A percentile compares a stretch with the other conserved stretches of the same genome.
These are phyloP conservation scores for Mucor indicus DNA, from an alignment of 371 early-diverging fungal genomes.

Conservation along the genomic window DNA sequence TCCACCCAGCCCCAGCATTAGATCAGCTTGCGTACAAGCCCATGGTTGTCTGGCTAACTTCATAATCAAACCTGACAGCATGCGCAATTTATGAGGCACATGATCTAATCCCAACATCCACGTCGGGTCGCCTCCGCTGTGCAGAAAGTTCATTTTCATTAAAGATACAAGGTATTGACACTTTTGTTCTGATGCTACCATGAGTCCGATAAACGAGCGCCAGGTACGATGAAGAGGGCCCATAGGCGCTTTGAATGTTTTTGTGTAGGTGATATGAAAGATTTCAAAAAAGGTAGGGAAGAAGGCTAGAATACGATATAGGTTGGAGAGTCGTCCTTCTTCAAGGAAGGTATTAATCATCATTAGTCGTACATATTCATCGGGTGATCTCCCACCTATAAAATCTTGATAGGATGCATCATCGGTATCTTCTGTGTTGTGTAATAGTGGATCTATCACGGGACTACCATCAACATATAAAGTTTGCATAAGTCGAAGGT, in stretches of 20 bases:
- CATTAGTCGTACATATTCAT: conserved; percentile 51
- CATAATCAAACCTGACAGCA: conserved; percentile 43
- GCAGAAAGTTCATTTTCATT: conserved; percentile 54
- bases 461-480: too few relatives aligned
- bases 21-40: conserved; percentile 47
- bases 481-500: too few relatives aligned
- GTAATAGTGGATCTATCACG: too few relatives aligned
- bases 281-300: conserved; percentile 65
- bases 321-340: conserved; percentile 53
- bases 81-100: conserved; percentile 54
- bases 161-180: conserved; percentile 62
- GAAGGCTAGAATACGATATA: conserved; percentile 57
- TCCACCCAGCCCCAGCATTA: conserved; percentile 32
- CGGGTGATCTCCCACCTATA: conserved; percentile 40
- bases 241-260: conserved; percentile 41
- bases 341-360: conserved; percentile 54
- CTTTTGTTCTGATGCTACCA: conserved; percentile 62
- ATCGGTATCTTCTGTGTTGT: too few relatives aligned
- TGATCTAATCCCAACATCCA: conserved; percentile 60
- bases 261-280: conserved; percentile 39
- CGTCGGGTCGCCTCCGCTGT: conserved; percentile 56
- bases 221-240: conserved; percentile 60
- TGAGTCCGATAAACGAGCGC: conserved; percentile 59
- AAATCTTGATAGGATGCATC: too few relatives aligned
- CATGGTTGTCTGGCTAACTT: conserved; percentile 65